Conservation (phyloP, 2,329 filamentous ascomycete species). For the Metarhizium album region DNA sequence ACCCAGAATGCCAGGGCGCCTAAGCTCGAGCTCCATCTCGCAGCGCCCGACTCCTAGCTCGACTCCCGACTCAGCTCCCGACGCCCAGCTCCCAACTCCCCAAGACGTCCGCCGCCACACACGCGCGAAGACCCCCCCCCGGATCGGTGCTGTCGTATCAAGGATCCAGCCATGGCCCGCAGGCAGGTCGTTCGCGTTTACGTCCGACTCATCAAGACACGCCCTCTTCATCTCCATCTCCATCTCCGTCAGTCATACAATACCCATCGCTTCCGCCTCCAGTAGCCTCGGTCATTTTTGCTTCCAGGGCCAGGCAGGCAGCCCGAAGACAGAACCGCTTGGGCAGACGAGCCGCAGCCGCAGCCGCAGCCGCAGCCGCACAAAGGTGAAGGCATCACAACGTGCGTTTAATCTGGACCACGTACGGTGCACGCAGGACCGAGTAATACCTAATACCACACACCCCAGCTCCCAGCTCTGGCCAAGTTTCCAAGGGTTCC, state of each 20-base stretch:
- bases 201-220: background rate
- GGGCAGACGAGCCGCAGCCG: background rate
- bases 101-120: background rate
- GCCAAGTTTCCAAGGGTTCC: background rate
- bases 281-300: background rate
- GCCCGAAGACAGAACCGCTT: background rate
- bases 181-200: background rate
- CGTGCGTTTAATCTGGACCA: constrained; percentile 1
- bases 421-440: background rate
- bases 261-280: background rate
- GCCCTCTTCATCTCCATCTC: background rate
- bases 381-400: constrained; percentile 3
- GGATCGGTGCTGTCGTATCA: background rate
- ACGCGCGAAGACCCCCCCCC: constrained; percentile 2
- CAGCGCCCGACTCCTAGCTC: background rate
- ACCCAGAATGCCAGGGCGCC: too few relatives aligned
- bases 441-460: background rate
- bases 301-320: background rate
- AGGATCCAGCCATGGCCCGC: background rate
- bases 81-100: background rate
- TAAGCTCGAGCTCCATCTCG: too few relatives aligned
- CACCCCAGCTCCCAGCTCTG: background rate
- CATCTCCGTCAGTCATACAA: background rate
- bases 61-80: background rate
- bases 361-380: background rate